Evolutionary conservation across 208 protist species (phyloP).

Genomic region (Acanthamoeba castellanii): DNA sequence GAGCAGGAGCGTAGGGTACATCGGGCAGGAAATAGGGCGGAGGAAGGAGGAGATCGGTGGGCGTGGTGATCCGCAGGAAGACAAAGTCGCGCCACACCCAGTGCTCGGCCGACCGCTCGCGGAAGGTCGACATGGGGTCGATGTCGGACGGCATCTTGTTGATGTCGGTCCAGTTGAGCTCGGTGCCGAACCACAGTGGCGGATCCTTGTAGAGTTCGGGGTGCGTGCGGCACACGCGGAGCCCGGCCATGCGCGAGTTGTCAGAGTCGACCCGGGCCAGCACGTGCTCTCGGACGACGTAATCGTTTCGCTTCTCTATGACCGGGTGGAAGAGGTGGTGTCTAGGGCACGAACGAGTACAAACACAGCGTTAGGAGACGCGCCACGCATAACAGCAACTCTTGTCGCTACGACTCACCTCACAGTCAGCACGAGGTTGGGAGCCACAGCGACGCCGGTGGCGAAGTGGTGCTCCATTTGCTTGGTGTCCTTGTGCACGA

Average conservation of each 20-base stretch:
- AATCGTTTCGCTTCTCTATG: neutral
- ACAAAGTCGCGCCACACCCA: constrained; percentile 66
- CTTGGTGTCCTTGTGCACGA: constrained; percentile 61
- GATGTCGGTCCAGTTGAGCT: constrained; percentile 71
- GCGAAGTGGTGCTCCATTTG: neutral
- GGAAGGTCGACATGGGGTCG: constrained; percentile 59
- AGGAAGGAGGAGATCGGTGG: neutral
- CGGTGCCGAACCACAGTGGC: constrained; percentile 60
- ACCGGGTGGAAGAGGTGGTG: constrained; percentile 53
- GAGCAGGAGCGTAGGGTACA: neutral
- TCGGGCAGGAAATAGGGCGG: constrained; percentile 46
- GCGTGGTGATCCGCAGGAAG: constrained; percentile 28
- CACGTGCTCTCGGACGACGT: neutral
- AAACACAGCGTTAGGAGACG: neutral
- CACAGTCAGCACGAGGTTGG: constrained; percentile 51
- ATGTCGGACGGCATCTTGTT: constrained; percentile 73
- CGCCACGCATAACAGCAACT: neutral
- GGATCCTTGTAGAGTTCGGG: constrained; percentile 65
- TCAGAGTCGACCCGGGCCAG: constrained; percentile 29
- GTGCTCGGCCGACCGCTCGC: constrained; percentile 38
- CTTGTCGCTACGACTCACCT: neutral
- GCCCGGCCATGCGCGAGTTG: constrained; percentile 8
- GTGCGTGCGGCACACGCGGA: constrained; percentile 61
- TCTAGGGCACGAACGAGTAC: neutral
- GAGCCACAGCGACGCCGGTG: constrained; percentile 32